phyloP scores from a whole-genome alignment of 2,329 filamentous ascomycete species.

The Epichloe typhina region DNA sequence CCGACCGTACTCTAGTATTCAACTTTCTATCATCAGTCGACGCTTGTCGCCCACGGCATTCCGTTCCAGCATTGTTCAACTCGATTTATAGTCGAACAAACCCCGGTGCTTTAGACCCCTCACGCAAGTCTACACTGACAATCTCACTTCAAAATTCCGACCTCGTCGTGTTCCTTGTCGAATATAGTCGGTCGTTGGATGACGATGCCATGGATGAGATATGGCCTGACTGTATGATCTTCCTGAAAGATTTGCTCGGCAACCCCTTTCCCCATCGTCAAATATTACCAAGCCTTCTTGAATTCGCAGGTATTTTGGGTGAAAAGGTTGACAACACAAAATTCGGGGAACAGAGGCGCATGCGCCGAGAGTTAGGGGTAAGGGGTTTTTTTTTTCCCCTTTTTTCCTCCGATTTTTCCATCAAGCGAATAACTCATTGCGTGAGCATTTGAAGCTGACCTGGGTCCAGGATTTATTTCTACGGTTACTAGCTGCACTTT shows the following conservation, averaged over 20 bases:
- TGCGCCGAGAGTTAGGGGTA: constrained; percentile 76
- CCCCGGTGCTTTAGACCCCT: constrained; percentile 61
- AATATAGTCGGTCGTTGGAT: constrained; percentile 80
- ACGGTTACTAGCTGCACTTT: constrained; percentile 79
- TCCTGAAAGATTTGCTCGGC: constrained; percentile 75
- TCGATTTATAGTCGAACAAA: constrained; percentile 92
- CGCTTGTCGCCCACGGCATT: constrained; percentile 79
- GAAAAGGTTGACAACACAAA: constrained; percentile 97
- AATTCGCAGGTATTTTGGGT: constrained; percentile 80
- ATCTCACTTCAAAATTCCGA: constrained; percentile 74
- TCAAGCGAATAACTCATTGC: too few relatives aligned
- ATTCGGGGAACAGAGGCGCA: constrained; percentile 85
- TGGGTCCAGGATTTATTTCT: constrained; percentile 67
- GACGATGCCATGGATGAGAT: constrained; percentile 98
- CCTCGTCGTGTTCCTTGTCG: constrained; percentile 75
- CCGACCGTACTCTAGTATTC: constrained; percentile 53
- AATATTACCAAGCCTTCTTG: constrained; percentile 70
- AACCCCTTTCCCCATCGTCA: constrained; percentile 94
- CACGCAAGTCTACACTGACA: constrained; percentile 76
- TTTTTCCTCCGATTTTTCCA: too few relatives aligned
- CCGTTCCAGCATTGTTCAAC: constrained; percentile 89
- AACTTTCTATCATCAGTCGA: constrained; percentile 83
- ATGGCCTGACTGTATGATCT: constrained; percentile 87
- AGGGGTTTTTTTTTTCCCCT: constrained; percentile 29
- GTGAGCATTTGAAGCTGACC: neutral